Base-by-base conservation (phyloP, 1,284 basidiomycete species). In the Dichomitus squalens region DNA sequence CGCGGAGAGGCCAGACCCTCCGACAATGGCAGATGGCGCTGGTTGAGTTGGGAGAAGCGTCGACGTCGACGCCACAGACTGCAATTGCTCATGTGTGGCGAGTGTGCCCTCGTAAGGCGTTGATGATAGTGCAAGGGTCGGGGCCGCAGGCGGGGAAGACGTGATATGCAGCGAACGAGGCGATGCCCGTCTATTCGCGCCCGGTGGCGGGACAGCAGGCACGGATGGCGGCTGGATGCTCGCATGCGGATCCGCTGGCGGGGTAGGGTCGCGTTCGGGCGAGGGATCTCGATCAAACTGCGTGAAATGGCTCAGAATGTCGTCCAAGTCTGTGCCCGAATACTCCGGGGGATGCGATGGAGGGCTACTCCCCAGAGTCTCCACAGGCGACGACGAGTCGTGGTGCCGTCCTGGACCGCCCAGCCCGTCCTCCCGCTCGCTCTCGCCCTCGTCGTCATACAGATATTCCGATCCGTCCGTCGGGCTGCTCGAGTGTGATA, bases 271-370 rank as follows among this genome's bases (percentile, higher is more conserved):
- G 35, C 55, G 61, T 3, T 68, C 73, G 43, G 75, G 76, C 9
- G 67, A 67, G 51, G 80, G 75, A 50, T 79, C 75, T 7, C 79
- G 76, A 62, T 85, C 88, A 59, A 90, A 87, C 59, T 87, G 85
- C 7, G 84, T 80, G 40, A 90, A 80, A 64, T 90, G 87, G 61
- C 80, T 85, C 49, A 92, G 73, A 52, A 92, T 90, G 65, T 90
- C 89, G 62, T 80, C 86, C 57, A 92, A 83, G 66, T 92, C 89
- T 31, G 64, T 86, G 83, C 48, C 76, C 74, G 31, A 80, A 75
- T 41, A 82, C 78, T 53, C 79, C 68, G 36, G 82, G 33, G 33
- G 66, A 35, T 52, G 59, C 44, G 50, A 60, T 31, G 51, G 59
- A n/a, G 35, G 50, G 16, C 41, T 36, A 25, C 55, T 55, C 27